Conservation (phyloP, 2,329 filamentous ascomycete genomes). For the Talaromyces marneffei region DNA sequence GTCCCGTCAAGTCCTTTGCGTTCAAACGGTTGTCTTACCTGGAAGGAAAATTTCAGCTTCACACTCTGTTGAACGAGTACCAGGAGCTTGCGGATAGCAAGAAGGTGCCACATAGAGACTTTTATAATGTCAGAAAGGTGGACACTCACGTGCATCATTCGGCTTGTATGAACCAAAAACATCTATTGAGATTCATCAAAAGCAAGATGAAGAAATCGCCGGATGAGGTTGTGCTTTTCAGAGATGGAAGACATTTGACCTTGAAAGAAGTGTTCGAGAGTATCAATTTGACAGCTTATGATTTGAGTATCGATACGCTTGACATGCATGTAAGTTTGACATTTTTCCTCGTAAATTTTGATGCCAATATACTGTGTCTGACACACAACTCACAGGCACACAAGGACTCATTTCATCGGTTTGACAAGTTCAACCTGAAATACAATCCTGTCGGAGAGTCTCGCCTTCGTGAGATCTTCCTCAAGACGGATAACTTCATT, state of each 20-base stretch:
- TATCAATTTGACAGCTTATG: conserved; percentile 95
- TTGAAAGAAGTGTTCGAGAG: conserved; percentile 91
- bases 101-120: conserved; percentile 93
- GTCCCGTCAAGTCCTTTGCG: conserved; percentile 93
- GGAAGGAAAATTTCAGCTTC: conserved; percentile 95
- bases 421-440: conserved; percentile 99
- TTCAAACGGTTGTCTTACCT: conserved; percentile 91
- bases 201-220: conserved; percentile 99
- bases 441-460: conserved; percentile 98
- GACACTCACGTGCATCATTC: conserved; percentile 99
- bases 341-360: not conserved
- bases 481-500: conserved; percentile 98
- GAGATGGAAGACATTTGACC: conserved; percentile 88
- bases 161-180: conserved; percentile 99
- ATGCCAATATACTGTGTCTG: not conserved
- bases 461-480: conserved; percentile 89
- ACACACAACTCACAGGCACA: conserved; percentile 59
- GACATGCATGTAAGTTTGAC: conserved; percentile 84
- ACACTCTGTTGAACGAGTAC: conserved; percentile 89
- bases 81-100: conserved; percentile 98
- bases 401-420: conserved; percentile 95
- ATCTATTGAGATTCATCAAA: conserved; percentile 96
- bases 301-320: conserved; percentile 93
- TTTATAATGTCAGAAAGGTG: conserved; percentile 98
- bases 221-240: conserved; percentile 84